Evolutionary conservation across 306 rosid species (phyloP).

Genomic region (Phaseolus lunatus): DNA sequence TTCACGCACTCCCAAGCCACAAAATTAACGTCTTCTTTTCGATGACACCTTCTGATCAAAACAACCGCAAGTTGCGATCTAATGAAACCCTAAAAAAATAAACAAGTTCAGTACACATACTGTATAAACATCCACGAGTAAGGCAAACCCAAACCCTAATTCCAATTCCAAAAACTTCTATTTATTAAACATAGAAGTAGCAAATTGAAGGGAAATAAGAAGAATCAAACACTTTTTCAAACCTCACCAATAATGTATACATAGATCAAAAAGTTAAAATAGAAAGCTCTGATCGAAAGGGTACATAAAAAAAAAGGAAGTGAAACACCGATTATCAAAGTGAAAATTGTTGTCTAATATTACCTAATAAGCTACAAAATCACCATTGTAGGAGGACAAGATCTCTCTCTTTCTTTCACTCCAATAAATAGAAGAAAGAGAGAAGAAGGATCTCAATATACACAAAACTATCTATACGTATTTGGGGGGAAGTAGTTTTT

Average conservation of each 20-base stretch:
- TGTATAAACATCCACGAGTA: conserved; percentile 4
- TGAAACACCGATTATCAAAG: conserved; percentile 41
- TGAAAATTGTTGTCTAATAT: conserved; percentile 39
- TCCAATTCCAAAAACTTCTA: conserved; percentile 5
- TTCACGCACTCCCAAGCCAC: conserved; percentile 15
- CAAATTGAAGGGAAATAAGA: conserved; percentile 38
- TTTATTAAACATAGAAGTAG: conserved; percentile 8
- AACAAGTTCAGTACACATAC: conserved; percentile 28
- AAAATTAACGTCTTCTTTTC: conserved; percentile 32
- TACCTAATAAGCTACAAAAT: conserved; percentile 49
- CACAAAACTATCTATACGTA: conserved; percentile 8
- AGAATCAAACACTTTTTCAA: conserved; percentile 44
- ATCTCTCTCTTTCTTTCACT: conserved; percentile 49
- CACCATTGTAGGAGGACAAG: conserved; percentile 53
- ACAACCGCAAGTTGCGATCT: conserved; percentile 40
- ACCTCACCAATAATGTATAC: conserved; percentile 42
- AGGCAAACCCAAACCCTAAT: conserved; percentile 58
- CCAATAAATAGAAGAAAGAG: conserved; percentile 25
- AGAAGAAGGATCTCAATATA: conserved; percentile 30
- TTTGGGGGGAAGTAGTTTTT: conserved; percentile 32
- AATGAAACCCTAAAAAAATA: conserved; percentile 51
- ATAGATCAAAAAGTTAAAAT: conserved; percentile 48
- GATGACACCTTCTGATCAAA: conserved; percentile 42
- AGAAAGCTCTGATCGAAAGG: conserved; percentile 48
- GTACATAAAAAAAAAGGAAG: conserved; percentile 34